phyloP scores from a whole-genome alignment of 1,284 basidiomycete species.

The Sanghuangporus sanghuang region DNA sequence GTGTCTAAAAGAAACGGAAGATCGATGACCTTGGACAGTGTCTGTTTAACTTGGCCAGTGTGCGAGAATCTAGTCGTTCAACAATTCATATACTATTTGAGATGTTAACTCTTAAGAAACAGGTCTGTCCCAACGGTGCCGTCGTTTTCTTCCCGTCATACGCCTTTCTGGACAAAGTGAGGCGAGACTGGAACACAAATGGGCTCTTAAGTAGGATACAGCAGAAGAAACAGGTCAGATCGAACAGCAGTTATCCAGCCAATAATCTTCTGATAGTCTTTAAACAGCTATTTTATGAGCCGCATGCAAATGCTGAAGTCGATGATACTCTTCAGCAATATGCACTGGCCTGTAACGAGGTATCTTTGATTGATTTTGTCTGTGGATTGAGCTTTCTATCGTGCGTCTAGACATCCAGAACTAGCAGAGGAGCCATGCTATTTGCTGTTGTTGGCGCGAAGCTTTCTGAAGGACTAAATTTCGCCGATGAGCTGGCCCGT shows the following conservation, averaged over 20 bases:
- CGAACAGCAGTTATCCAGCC: background rate
- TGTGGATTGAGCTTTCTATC: slow-evolving; percentile 18
- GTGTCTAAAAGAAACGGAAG: slow-evolving; percentile 33
- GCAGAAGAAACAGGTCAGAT: slow-evolving; percentile 63
- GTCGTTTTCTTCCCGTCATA: slow-evolving; percentile 97
- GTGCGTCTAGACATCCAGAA: background rate
- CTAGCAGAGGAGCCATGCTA: slow-evolving; percentile 55
- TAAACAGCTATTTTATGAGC: slow-evolving; percentile 82
- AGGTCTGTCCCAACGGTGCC: slow-evolving; percentile 65
- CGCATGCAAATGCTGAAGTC: slow-evolving; percentile 71
- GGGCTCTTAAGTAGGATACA: slow-evolving; percentile 60
- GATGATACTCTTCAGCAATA: slow-evolving; percentile 79
- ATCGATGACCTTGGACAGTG: slow-evolving; percentile 83
- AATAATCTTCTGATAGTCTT: background rate
- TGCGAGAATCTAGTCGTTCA: slow-evolving; percentile 36
- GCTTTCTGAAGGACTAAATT: slow-evolving; percentile 96
- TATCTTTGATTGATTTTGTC: background rate
- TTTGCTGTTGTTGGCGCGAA: slow-evolving; percentile 97
- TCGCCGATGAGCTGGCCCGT: slow-evolving; percentile 84
- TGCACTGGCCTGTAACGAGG: slow-evolving; percentile 28
- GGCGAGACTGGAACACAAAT: slow-evolving; percentile 60
- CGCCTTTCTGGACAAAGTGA: slow-evolving; percentile 69
- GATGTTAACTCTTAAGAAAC: background rate
- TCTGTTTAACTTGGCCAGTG: slow-evolving; percentile 70
- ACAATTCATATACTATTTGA: background rate